Conservation (phyloP, 192 early-diverging fungal genomes). For the Backusella sp. region DNA sequence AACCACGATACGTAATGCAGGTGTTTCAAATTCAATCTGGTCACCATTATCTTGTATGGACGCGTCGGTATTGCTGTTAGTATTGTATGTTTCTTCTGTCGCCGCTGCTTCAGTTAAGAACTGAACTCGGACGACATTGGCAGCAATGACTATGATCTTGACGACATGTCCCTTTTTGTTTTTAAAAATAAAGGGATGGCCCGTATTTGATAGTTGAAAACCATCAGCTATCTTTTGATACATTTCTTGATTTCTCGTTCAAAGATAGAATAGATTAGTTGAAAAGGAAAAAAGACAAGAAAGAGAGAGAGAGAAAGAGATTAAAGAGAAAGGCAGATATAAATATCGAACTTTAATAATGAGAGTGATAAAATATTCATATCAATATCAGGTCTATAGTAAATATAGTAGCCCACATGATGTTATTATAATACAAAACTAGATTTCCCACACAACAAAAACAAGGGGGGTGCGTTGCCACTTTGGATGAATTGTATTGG, state of each 20-base stretch:
- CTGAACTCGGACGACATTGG: not conserved
- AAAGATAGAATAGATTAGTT: no score
- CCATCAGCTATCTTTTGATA: constrained; percentile 14
- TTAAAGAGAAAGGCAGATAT: not conserved
- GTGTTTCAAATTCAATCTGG: constrained; percentile 7
- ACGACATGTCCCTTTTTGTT: constrained; percentile 1
- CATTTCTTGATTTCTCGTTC: not conserved
- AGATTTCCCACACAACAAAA: not conserved
- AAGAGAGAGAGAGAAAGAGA: not conserved
- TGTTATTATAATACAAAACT: not conserved
- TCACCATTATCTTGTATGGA: not conserved
- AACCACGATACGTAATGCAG: not conserved
- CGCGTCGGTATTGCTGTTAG: not conserved
- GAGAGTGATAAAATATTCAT: not conserved
- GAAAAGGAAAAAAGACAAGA: not conserved
- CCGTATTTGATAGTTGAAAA: not conserved
- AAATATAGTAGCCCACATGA: not conserved
- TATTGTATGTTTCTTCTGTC: not conserved
- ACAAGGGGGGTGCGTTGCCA: not conserved
- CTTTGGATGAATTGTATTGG: not conserved
- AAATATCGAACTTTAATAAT: not conserved
- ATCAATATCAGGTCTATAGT: not conserved
- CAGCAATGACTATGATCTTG: not conserved
- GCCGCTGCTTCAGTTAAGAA: not conserved
- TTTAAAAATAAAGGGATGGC: constrained; percentile 3